Evolutionary conservation across 495 filamentous ascomycete genomes (phyloP), one percentile per base, ranked within the genome.

Genomic region (Podospora bellae-mahoneyi): DNA sequence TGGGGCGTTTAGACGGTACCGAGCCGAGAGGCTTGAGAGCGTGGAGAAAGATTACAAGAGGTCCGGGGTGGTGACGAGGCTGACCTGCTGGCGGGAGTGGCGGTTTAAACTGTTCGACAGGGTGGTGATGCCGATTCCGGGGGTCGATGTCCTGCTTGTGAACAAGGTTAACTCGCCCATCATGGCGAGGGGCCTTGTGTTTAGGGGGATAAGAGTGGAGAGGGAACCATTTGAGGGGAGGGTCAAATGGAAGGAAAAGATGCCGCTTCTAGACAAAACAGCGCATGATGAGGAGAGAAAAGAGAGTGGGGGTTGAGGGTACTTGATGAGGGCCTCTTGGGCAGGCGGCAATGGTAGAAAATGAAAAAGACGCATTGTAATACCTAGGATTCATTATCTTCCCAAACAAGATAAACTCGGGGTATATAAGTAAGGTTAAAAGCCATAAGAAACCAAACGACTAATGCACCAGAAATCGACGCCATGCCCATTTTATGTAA

Each of bases 351-450:
- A 48, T 48, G 39, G 39, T 48, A 16, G 13, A 13, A 10, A 48
- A 48, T 10, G 39, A 48, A 16, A 48, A 48, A 48, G 7, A 48
- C 39, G 9, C 39, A 2, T 5, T 13, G 15, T 5, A 48, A 48
- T 13, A 48, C 39, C 39, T 48, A 48, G 39, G 2, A 30, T 62
- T 28, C 30, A 62, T 62, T 62, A 10, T 62, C 60, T 62, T 62
- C 19, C 55, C 56, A 27, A 59, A 27, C 20, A 62, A 27, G 19
- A 34, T 62, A 27, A n/a, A 62, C 30, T 62, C 26, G 30, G 60
- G 60, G 60, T 62, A 62, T 62, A 62, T 62, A 27, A 10, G 16
- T 62, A 27, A 10, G 16, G 27, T 18, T n/a, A 62, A 18, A 34
- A 32, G 27, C 30, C 18, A 62, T 0, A 62, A 10, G 27, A 28